Evolutionary conservation across 139 green algal genomes (phyloP).

Genomic region (Chlorokybus atmophyticus): DNA sequence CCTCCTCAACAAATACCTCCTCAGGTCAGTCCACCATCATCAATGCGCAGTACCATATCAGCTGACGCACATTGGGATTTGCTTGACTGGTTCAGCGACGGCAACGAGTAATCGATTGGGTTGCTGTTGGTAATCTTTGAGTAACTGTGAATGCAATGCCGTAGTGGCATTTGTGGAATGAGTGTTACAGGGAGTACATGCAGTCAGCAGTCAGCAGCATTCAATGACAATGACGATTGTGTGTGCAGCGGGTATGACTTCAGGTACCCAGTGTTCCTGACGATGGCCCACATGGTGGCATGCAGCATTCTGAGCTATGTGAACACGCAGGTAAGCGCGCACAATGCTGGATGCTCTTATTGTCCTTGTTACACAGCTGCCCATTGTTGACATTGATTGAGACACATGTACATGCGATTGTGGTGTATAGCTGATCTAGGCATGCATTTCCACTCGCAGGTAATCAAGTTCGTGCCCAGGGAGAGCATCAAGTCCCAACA

Average conservation of each 20-base stretch:
- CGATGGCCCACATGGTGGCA: constrained; percentile 81
- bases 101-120: too few relatives aligned
- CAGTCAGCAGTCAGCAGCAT: background rate
- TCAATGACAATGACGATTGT: background rate
- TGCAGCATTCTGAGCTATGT: constrained; percentile 50
- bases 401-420: too few relatives aligned
- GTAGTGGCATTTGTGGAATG: too few relatives aligned
- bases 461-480: constrained; percentile 32
- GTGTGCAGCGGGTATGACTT: constrained; percentile 16
- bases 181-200: background rate
- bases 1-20: constrained; percentile 87
- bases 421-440: too few relatives aligned
- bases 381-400: too few relatives aligned
- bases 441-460: too few relatives aligned
- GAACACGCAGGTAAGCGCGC: constrained; percentile 81
- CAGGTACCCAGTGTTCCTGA: constrained; percentile 71
- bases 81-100: too few relatives aligned
- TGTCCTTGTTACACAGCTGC: too few relatives aligned
- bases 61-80: too few relatives aligned
- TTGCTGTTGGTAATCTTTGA: too few relatives aligned
- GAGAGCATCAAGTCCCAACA: constrained; percentile 45
- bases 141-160: too few relatives aligned
- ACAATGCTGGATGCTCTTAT: constrained; percentile 36
- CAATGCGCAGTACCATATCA: too few relatives aligned
- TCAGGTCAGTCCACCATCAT: constrained; percentile 32